Base-by-base conservation (phyloP, 257 asterid genomes). In the Solanum verrucosum region DNA sequence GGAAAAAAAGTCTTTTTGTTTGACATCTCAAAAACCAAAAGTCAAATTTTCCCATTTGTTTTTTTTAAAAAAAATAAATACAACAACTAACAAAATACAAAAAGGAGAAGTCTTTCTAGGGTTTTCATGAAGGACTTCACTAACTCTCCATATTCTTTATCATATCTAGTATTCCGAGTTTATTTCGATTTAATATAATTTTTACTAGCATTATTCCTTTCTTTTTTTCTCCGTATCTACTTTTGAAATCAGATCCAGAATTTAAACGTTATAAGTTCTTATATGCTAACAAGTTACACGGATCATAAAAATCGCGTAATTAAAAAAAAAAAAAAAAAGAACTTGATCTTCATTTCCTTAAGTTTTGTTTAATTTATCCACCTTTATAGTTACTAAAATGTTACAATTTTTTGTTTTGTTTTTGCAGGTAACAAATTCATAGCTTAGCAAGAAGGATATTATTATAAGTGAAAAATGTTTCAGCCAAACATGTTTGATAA, bases 401-500 rank as follows among this genome's bases (percentile, higher is more conserved):
- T 87, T 59, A 73, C 20, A 67, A 20, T 2, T 29, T 2, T 49
- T 49, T 16, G 37, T 31, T 71, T 71, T 71, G 6, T 46, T 72
- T 87, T 21, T 6, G 37, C 75, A 86, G 88, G 14, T 81, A 60
- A 87, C 42, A 87, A 46, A 82, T 73, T 37, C 49, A 33, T 35
- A 83, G 85, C 38, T 31, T 85, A 83, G 71, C 84, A 84, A 52
- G 31, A 59, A 37, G 11, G 68, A 33, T 33, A 71, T 33, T 15
- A 67, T 11, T 34, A 14, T 25, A 40, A 74, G 83, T 84, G 3
- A 90, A 89, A 56, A 90, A 94, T 94, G 98, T 94, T 92, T 93
- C 96, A 92, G 88, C 93, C 94, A 46, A 93, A 88, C 88, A 91
- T 94, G 92, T 94, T 93, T 13, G 98, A 67, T 27, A 3, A 93